Conservation (phyloP, 352 stramenopile genomes). For the Elongisporangium anandrum region DNA sequence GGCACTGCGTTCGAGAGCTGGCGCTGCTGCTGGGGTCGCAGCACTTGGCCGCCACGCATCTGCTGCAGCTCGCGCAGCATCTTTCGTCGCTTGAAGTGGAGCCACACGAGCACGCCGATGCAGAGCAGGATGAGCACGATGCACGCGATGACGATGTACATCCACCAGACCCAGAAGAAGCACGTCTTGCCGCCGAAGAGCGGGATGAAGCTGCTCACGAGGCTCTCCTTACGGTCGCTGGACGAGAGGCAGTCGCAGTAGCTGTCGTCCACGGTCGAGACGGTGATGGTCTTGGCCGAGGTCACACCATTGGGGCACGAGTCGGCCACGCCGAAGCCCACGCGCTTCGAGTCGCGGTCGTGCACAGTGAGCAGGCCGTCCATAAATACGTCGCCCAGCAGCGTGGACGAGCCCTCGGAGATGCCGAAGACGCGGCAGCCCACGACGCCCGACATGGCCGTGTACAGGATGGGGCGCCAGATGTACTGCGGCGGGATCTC, state of each 20-base stretch:
- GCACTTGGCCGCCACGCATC: conserved; percentile 14
- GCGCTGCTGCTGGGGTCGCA: conserved; percentile 25
- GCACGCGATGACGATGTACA: conserved; percentile 73
- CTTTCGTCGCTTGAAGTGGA: conserved; percentile 47
- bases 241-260: conserved; percentile 68
- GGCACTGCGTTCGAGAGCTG: conserved; percentile 30
- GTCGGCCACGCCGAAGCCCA: conserved; percentile 62
- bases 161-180: conserved; percentile 89
- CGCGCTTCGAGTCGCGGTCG: conserved; percentile 44
- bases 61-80: conserved; percentile 35
- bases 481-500: conserved; percentile 78
- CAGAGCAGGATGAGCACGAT: conserved; percentile 54
- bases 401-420: conserved; percentile 66
- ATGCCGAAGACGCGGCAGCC: conserved; percentile 77
- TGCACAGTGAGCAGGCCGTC: conserved; percentile 82
- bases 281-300: conserved; percentile 60
- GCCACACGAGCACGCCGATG: conserved; percentile 36
- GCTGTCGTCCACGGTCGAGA: conserved; percentile 22
- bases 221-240: conserved; percentile 46
- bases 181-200: conserved; percentile 58
- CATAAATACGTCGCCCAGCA: conserved; percentile 84
- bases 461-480: conserved; percentile 73
- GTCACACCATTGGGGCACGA: conserved; percentile 70
- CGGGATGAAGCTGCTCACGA: conserved; percentile 58
- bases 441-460: conserved; percentile 25